Evolutionary conservation across 176 grass and related monocot genomes (phyloP), one percentile per base, ranked within the genome.

Genomic region (Rhynchospora breviuscula): DNA sequence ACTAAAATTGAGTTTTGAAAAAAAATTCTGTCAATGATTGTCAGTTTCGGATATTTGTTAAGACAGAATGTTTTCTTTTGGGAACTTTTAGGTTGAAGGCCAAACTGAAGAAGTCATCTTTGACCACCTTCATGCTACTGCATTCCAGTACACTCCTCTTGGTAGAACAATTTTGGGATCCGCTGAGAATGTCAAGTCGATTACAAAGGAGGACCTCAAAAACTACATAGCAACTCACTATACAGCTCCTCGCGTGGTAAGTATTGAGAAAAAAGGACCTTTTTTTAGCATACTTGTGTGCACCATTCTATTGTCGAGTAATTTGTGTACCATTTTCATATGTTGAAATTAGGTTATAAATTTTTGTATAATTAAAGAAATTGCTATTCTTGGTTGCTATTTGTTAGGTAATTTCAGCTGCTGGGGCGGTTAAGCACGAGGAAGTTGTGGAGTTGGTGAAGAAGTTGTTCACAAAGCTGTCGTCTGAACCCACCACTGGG

Each of bases 71-170:
- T 85, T 9, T 87, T 44, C 3, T 79, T n/a, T 17, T 89, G 79
- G 33, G 5, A 35, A n/a, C 80, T 58, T 66, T 83, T 87, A 99
- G 96, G 93, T 99, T 40, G 91, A 93, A 79, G 91, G 89, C 63
- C 91, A 95, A 82, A 87, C 89, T 5, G 91, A 95, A 83, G 96
- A 99, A 88, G 93, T 99, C 78, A 92, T 99, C 83, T 99, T 99
- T 63, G 96, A 99, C 80, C 96, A 99, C 86, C 85, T 99, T 4
- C 96, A 99, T 95, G 93, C 96, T 65, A 99, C 96, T 18, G 96
- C 93, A 82, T 99, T 99, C 88, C 96, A 99, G 61, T 92, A 99
- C 78, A 95, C 96, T 83, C 88, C 96, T 26, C 88, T 99, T 26
- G 96, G 96, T 62, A 93, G 96, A 53, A 88, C 91, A 48, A 99